Conservation (phyloP, 2,329 filamentous ascomycete species). For the Aspergillus novoparasiticus region DNA sequence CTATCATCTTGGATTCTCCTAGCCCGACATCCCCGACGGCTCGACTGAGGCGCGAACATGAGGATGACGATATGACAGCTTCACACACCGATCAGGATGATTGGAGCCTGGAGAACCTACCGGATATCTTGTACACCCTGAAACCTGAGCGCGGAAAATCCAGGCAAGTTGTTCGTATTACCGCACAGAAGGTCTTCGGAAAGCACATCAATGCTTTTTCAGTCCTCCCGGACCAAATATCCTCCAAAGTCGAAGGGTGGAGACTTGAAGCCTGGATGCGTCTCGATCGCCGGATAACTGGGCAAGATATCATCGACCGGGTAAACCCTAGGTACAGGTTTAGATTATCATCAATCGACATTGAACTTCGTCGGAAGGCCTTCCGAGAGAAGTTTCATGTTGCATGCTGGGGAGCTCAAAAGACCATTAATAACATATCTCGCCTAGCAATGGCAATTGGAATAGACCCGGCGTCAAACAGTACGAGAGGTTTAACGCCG, state of each 20-base stretch:
- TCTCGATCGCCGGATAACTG: constrained; percentile 25
- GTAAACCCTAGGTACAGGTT: constrained; percentile 18
- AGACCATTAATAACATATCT: constrained; percentile 10
- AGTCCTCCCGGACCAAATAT: constrained; percentile 21
- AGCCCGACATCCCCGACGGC: neutral
- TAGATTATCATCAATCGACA: constrained; percentile 1
- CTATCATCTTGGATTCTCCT: neutral
- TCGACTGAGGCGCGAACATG: neutral
- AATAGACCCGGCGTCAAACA: constrained; percentile 15
- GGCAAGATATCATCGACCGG: constrained; percentile 27
- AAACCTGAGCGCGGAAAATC: constrained; percentile 7
- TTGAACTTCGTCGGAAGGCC: constrained; percentile 16
- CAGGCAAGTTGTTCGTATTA: constrained; percentile 8
- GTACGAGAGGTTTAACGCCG: constrained; percentile 21
- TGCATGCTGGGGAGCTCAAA: constrained; percentile 16
- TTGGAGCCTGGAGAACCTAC: constrained; percentile 29
- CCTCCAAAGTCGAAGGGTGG: constrained; percentile 27
- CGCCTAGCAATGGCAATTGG: constrained; percentile 4
- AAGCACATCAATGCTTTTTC: constrained; percentile 14
- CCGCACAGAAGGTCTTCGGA: constrained; percentile 17
- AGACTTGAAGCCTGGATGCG: constrained; percentile 30
- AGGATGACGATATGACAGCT: constrained; percentile 13
- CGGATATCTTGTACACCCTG: constrained; percentile 29
- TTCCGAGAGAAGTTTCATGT: constrained; percentile 18
- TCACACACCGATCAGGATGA: constrained; percentile 18